Conservation (phyloP, 1,284 basidiomycete species). For the Puccinia horiana region DNA sequence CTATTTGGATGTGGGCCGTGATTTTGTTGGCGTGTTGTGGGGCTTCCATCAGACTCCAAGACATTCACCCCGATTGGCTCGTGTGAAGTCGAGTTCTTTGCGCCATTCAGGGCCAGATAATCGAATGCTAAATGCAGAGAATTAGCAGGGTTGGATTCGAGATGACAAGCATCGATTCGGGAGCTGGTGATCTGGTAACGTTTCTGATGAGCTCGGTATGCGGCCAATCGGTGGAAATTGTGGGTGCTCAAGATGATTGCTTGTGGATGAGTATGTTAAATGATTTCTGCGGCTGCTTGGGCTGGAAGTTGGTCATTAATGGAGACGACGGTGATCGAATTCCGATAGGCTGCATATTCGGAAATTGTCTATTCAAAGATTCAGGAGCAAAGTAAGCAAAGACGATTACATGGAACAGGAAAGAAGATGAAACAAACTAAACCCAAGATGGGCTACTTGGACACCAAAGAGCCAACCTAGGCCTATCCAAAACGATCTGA, state of each 20-base stretch:
- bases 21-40: not conserved
- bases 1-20: not conserved
- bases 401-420: not conserved
- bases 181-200: conserved; percentile 11
- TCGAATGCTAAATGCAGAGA: no score
- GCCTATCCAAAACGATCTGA: conserved; percentile 7
- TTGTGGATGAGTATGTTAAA: conserved; percentile 16
- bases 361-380: conserved; percentile 19
- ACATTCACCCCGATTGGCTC: not conserved
- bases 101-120: not conserved
- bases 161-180: not conserved
- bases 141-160: not conserved
- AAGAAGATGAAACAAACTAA: conserved; percentile 21
- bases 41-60: not conserved
- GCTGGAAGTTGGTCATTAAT: conserved; percentile 32
- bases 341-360: conserved; percentile 44
- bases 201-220: conserved; percentile 7
- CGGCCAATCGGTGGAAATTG: conserved; percentile 20
- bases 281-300: conserved; percentile 29
- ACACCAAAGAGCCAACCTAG: conserved; percentile 36
- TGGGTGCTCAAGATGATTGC: conserved; percentile 33
- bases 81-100: not conserved
- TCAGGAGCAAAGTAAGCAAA: not conserved
- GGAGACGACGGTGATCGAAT: conserved; percentile 39
- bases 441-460: conserved; percentile 40